Conservation (phyloP, 352 stramenopile species). For the Hyaloperonospora arabidopsidis region DNA sequence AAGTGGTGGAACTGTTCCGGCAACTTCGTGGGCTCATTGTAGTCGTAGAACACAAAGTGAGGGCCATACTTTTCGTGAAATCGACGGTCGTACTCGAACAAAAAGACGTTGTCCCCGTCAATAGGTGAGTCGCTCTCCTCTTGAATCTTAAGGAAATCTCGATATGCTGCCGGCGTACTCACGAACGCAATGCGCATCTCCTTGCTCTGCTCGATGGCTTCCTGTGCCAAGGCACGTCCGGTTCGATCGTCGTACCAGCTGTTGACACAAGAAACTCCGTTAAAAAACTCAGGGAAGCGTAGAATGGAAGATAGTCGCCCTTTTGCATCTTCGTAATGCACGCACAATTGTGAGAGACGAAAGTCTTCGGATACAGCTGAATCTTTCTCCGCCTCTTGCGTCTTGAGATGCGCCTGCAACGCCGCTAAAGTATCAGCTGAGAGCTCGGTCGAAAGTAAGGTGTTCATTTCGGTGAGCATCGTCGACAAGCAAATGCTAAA, state of each 20-base stretch:
- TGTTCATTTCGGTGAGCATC: constrained; percentile 19
- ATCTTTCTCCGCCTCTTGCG: constrained; percentile 33
- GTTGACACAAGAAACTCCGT: constrained; percentile 2
- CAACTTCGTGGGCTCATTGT: constrained; percentile 43
- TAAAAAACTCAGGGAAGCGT: background rate
- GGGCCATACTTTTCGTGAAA: constrained; percentile 45
- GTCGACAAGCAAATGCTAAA: too few relatives aligned
- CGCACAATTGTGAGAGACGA: constrained; percentile 47
- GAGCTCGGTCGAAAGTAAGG: constrained; percentile 38
- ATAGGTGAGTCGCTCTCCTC: constrained; percentile 25
- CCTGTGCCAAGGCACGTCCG: constrained; percentile 36
- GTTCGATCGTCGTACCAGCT: constrained; percentile 54
- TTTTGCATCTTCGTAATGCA: background rate
- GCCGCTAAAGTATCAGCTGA: constrained; percentile 45
- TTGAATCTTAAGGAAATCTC: constrained; percentile 36
- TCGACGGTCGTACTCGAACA: constrained; percentile 51
- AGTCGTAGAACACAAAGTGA: constrained; percentile 57
- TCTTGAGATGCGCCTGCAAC: constrained; percentile 41
- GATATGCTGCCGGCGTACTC: constrained; percentile 44
- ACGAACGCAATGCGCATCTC: constrained; percentile 42
- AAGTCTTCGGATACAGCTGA: constrained; percentile 42
- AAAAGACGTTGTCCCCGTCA: constrained; percentile 34
- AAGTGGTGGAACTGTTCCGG: constrained; percentile 46
- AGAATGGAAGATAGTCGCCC: background rate
- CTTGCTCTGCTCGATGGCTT: constrained; percentile 47